phyloP scores from a whole-genome alignment of 2,329 filamentous ascomycete genomes.

The Coniella vitis region DNA sequence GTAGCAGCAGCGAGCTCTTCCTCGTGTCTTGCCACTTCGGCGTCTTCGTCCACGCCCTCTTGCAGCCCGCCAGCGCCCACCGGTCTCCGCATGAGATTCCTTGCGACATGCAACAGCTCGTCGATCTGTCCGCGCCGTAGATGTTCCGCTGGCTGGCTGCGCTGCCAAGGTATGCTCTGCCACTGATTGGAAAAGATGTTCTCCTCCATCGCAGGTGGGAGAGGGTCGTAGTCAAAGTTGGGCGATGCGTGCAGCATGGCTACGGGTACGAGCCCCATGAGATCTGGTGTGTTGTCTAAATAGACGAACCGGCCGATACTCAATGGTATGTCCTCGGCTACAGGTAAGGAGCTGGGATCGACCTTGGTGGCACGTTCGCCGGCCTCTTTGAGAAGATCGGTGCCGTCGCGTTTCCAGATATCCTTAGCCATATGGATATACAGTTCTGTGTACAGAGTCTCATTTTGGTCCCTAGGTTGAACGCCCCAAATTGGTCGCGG shows the following conservation, averaged over 20 bases:
- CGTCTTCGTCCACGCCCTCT: background rate
- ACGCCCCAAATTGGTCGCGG: conserved; percentile 81
- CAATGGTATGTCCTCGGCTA: conserved; percentile 29
- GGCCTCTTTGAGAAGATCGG: conserved; percentile 61
- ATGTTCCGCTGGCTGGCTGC: background rate
- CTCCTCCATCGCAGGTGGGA: conserved; percentile 58
- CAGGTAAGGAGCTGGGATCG: conserved; percentile 31
- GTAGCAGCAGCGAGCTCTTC: background rate
- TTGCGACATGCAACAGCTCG: background rate
- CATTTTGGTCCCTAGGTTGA: conserved; percentile 55
- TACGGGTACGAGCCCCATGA: conserved; percentile 64
- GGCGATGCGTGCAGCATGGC: conserved; percentile 56
- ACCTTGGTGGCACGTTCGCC: conserved; percentile 48
- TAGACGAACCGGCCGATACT: conserved; percentile 69
- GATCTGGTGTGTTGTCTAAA: conserved; percentile 64
- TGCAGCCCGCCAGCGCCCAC: background rate
- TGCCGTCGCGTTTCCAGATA: conserved; percentile 70
- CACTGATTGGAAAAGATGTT: conserved; percentile 43
- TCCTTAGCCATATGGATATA: conserved; percentile 74
- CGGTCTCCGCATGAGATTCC: background rate
- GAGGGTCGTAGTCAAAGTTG: conserved; percentile 72
- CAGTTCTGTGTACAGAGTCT: conserved; percentile 65
- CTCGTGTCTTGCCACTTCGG: background rate
- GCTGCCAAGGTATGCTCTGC: conserved; percentile 36
- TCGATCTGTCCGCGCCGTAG: conserved; percentile 2